Base-by-base conservation (phyloP, 2,329 filamentous ascomycete species). In the Claviceps sp. region DNA sequence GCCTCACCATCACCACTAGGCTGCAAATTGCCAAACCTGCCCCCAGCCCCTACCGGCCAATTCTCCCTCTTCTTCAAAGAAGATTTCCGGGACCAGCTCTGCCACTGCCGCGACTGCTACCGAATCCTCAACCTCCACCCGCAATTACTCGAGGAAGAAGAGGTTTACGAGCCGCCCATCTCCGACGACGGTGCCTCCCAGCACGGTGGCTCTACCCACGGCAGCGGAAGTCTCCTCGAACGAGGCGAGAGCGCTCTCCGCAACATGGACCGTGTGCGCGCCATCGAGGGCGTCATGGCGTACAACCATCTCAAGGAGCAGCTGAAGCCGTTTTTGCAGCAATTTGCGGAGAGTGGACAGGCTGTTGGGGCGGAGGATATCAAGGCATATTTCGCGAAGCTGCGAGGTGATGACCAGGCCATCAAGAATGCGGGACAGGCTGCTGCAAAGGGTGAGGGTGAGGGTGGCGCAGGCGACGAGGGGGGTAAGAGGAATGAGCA, bases 221-320 rank as follows among this genome's bases (percentile, higher is more conserved):
- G 87, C 48, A 90, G 87, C 37, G 87, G 87, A 46, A 93, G 86
- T 56, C 75, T 98, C 2, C 81, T 94, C 37, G 90, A 97, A 48
- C 87, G 89, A 18, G 93, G 93, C 47, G 93, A 98, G 70, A 91
- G 88, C 47, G 91, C 90, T 0, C 77, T 98, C 30, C 89, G 84
- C 64, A 94, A 89, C 61, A 84, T 98, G 52, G 93, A 98, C 64
- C 86, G 93, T 2, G 91, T 97, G 7, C 78, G 84, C 14, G 93
- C 93, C 4, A 95, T 98, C 52, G 87, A 98, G 66, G 93, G 93
- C 16, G 91, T 95, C 46, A 96, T 97, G 89, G 91, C 90, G 0
- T 98, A 97, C 69, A 96, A 97, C 62, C 86, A 95, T 61, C 77
- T 98, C 54, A 93, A 94, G 63, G 90, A 97, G 63, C 90, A 91